Evolutionary conservation across 1,139 yeast genomes (phyloP).

Genomic region (Kodamaea derodonti): DNA sequence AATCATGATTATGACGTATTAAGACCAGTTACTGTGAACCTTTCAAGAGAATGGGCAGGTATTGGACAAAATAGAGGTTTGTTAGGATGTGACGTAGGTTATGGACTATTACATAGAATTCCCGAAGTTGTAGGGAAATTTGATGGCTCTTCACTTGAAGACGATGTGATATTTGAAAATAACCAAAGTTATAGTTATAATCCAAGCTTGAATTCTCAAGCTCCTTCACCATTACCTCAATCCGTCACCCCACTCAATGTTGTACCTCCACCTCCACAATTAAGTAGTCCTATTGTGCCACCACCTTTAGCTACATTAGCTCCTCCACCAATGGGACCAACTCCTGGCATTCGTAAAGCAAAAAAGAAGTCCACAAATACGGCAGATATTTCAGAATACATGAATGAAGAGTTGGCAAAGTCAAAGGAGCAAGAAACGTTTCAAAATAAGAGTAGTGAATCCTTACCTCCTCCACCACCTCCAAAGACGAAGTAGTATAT

Average conservation of each 20-base stretch:
- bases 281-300: constrained; percentile 7
- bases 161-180: constrained; percentile 38
- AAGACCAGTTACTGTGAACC: constrained; percentile 76
- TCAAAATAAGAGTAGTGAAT: constrained; percentile 12
- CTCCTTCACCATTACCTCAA: constrained; percentile 6
- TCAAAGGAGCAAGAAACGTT: constrained; percentile 35
- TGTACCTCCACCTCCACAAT: constrained; percentile 16
- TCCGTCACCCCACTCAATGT: constrained; percentile 8
- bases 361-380: constrained; percentile 30
- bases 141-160: constrained; percentile 27
- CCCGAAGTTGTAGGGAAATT: constrained; percentile 65
- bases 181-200: constrained; percentile 16
- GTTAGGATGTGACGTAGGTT: constrained; percentile 93
- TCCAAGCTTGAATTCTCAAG: constrained; percentile 6
- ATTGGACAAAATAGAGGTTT: constrained; percentile 62
- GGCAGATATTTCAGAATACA: constrained; percentile 32
- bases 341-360: constrained; percentile 13
- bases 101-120: constrained; percentile 80
- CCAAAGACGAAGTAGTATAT: constrained; percentile 14
- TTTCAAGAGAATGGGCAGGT: constrained; percentile 39
- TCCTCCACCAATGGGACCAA: constrained; percentile 10
- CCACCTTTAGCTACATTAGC: constrained; percentile 11
- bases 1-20: constrained; percentile 83
- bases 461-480: constrained; percentile 34
- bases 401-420: constrained; percentile 45